These are phyloP conservation scores for Lipomyces lipofer DNA, from an alignment of 805 yeast genomes.

Conservation along the genomic window DNA sequence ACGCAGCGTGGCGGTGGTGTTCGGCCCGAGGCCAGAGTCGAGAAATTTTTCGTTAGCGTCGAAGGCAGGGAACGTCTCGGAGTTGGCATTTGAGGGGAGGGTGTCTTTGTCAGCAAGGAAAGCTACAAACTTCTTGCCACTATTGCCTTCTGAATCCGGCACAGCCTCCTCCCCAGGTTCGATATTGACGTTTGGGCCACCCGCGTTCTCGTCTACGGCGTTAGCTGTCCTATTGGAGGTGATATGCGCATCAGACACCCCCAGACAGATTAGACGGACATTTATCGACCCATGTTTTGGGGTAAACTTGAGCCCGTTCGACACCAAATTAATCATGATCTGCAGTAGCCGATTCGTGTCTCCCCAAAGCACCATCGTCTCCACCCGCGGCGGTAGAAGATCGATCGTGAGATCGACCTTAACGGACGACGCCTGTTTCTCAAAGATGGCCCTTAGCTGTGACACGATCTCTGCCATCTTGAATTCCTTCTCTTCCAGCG, in stretches of 20 bases:
- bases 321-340: constrained; percentile 87
- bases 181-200: too few relatives aligned
- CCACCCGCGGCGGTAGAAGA: constrained; percentile 51
- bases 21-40: too few relatives aligned
- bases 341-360: constrained; percentile 90
- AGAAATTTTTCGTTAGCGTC: too few relatives aligned
- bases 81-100: too few relatives aligned
- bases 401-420: constrained; percentile 65
- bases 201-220: too few relatives aligned
- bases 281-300: constrained; percentile 53
- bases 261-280: constrained; percentile 37
- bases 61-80: too few relatives aligned
- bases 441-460: constrained; percentile 83
- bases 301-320: constrained; percentile 88
- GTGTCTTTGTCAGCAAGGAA: not conserved
- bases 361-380: constrained; percentile 72
- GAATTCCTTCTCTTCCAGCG: constrained; percentile 80
- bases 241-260: constrained; percentile 61
- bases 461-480: constrained; percentile 75
- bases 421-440: constrained; percentile 75
- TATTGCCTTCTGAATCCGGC: not conserved
- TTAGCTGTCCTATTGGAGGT: not conserved
- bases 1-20: too few relatives aligned
- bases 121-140: not conserved
- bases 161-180: not conserved